These are phyloP conservation scores for Aspergillus homomorphus DNA, from an alignment of 495 filamentous ascomycete genomes.

Conservation along the genomic window DNA sequence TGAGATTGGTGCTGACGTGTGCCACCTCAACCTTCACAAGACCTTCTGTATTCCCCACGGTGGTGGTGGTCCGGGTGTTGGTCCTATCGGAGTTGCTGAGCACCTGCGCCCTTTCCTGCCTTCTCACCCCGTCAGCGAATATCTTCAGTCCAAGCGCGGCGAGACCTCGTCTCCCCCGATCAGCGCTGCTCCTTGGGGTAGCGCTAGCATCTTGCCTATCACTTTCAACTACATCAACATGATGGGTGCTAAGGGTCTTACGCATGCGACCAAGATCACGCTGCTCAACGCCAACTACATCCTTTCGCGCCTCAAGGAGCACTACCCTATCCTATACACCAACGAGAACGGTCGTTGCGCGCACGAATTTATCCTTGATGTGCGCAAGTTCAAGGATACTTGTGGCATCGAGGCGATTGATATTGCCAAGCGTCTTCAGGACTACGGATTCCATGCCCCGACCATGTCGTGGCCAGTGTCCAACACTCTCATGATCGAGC, in stretches of 20 bases:
- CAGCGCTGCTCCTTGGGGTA: constrained; percentile 85
- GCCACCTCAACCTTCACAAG: constrained; percentile 97
- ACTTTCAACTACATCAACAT: constrained; percentile 97
- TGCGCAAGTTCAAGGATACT: constrained; percentile 78
- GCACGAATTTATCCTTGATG: constrained; percentile 97
- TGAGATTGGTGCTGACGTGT: constrained; percentile 96
- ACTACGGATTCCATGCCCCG: constrained; percentile 97
- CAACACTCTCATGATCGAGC: constrained; percentile 98
- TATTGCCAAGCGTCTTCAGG: constrained; percentile 94
- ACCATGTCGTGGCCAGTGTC: constrained; percentile 98
- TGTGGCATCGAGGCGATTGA: constrained; percentile 92
- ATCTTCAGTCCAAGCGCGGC: constrained; percentile 60
- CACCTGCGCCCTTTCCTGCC: constrained; percentile 81
- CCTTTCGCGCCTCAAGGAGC: constrained; percentile 79
- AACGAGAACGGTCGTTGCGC: constrained; percentile 86
- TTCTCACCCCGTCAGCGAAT: constrained; percentile 57
- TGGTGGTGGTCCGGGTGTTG: constrained; percentile 92
- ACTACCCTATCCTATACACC: constrained; percentile 91
- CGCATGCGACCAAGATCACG: constrained; percentile 92
- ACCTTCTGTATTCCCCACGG: constrained; percentile 99
- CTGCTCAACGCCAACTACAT: constrained; percentile 98
- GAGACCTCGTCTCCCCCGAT: constrained; percentile 62
- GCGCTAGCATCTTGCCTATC: constrained; percentile 91
- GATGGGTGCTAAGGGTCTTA: constrained; percentile 89
- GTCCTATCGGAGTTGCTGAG: constrained; percentile 87